A percentile compares a stretch with the other conserved stretches of the same genome.
Conservation (phyloP, 2,329 filamentous ascomycete species). For the Colletotrichum orchidophilum region DNA sequence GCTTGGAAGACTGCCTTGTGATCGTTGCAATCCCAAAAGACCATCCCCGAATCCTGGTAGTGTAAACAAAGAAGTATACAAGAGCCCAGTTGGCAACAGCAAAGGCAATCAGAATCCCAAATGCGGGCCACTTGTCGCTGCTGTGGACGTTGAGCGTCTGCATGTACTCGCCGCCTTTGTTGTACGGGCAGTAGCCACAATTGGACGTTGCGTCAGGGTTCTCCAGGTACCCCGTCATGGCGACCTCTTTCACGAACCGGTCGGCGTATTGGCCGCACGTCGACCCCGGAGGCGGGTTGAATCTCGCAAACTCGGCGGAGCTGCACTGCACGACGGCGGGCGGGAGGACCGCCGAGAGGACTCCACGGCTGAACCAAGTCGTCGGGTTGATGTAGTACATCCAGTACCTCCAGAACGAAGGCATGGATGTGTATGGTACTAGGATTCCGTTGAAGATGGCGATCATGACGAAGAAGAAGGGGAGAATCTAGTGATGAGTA, state of each 20-base stretch:
- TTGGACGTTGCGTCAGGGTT: conserved; percentile 65
- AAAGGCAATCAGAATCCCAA: conserved; percentile 79
- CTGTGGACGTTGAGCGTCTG: conserved; percentile 59
- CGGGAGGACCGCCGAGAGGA: conserved; percentile 30
- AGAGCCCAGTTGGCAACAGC: conserved; percentile 75
- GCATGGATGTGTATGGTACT: conserved; percentile 47
- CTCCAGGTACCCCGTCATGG: conserved; percentile 65
- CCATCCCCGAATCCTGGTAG: conserved; percentile 75
- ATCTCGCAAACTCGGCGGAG: conserved; percentile 44
- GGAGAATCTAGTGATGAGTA: conserved; percentile 59
- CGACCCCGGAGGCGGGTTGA: conserved; percentile 71
- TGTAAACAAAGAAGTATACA: conserved; percentile 82
- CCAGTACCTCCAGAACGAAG: conserved; percentile 52
- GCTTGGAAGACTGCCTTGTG: not conserved
- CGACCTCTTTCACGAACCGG: conserved; percentile 60
- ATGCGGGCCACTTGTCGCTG: conserved; percentile 70
- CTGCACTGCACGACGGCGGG: conserved; percentile 50
- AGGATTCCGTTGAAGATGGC: conserved; percentile 79
- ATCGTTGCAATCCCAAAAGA: conserved; percentile 62
- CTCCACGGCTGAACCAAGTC: conserved; percentile 29
- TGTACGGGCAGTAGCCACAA: conserved; percentile 78
- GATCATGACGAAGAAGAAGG: conserved; percentile 85
- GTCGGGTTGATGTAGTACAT: conserved; percentile 35
- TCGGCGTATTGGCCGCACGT: conserved; percentile 74
- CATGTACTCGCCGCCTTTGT: conserved; percentile 68